Conservation (phyloP, 768 basidiomycete genomes). For the Naganishia friedmannii region DNA sequence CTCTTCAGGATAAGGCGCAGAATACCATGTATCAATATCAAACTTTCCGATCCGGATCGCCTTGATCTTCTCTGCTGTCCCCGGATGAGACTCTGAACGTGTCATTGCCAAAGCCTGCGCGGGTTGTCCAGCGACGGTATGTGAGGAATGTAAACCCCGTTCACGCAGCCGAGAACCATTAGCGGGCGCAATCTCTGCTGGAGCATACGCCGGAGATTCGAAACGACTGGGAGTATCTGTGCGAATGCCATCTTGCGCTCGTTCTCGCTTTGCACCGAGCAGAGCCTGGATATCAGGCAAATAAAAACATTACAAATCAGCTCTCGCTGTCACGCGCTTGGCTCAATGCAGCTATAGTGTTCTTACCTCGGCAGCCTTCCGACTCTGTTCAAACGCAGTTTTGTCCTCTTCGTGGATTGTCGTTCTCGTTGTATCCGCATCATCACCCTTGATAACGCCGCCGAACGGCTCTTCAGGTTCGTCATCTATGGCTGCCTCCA, state of each 20-base stretch:
- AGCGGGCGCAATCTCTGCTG: neutral
- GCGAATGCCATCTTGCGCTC: neutral
- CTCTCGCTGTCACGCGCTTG: neutral
- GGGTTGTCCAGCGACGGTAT: constrained; percentile 7
- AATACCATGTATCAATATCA: constrained; percentile 97
- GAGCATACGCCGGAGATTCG: neutral
- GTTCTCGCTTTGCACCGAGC: constrained; percentile 21
- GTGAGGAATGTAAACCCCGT: constrained; percentile 37
- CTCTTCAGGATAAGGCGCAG: constrained; percentile 97
- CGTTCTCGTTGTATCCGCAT: constrained; percentile 73
- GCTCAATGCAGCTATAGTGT: too few relatives aligned
- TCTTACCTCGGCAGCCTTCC: constrained; percentile 68
- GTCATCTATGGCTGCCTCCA: constrained; percentile 60
- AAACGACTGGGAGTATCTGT: constrained; percentile 18
- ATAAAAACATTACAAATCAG: neutral
- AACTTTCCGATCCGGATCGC: constrained; percentile 83
- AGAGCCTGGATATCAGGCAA: constrained; percentile 1
- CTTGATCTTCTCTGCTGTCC: constrained; percentile 63
- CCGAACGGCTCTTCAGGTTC: constrained; percentile 65
- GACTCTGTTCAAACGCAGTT: constrained; percentile 68
- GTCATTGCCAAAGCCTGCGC: constrained; percentile 7
- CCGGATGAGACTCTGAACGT: constrained; percentile 37
- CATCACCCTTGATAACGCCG: constrained; percentile 66
- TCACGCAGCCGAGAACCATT: constrained; percentile 38
- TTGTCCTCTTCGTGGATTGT: constrained; percentile 63